Base-by-base conservation (phyloP, 2,329 filamentous ascomycete genomes). In the Septoria petroselini region DNA sequence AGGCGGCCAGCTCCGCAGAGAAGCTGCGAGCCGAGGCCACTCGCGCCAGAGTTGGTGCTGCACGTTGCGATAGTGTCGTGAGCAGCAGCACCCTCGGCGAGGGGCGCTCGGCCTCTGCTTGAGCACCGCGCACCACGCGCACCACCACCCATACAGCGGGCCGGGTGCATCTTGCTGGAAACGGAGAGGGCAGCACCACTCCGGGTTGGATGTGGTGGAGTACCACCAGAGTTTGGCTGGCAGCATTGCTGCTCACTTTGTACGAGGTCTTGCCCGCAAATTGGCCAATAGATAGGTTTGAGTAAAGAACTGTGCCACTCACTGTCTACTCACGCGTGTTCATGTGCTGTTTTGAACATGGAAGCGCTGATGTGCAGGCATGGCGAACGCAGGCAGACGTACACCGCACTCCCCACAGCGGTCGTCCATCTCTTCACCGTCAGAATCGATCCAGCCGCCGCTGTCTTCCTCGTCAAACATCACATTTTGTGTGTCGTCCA, bases 331-430 rank as follows among this genome's bases (percentile, higher is more conserved):
- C n/a, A n/a, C n/a, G n/a, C n/a, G n/a, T n/a, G n/a, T n/a, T n/a
- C n/a, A n/a, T n/a, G n/a, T n/a, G n/a, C n/a, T n/a, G n/a, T n/a
- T n/a, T 25, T 46, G 42, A 18, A 23, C 17, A 62, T 81, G 78
- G 60, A 76, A 81, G 18, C 78, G 71, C 31, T 70, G 64, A 62
- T 85, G 82, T 3, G 82, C 81, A 4, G 71, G 60, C 65, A 81
- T 71, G 4, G 81, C 81, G 66, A 84, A 85, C 1, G 65, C 42
- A 3, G 81, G 81, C 57, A 84, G 75, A 2, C 65, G 57, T 42
- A 78, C 71, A 7, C 76, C 77, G 53, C 82, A 85, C 7, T 71
- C 58, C 2, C 57, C 11, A 70, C 70, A 66, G 75, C 80, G 41
- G n/a, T 63, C 48, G 7, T 48, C 40, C 30, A 48, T 40, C 17